A percentile compares a stretch with the other conserved stretches of the same genome.
Conservation (phyloP, 305 asterid genomes). For the Solanum hybrid region DNA sequence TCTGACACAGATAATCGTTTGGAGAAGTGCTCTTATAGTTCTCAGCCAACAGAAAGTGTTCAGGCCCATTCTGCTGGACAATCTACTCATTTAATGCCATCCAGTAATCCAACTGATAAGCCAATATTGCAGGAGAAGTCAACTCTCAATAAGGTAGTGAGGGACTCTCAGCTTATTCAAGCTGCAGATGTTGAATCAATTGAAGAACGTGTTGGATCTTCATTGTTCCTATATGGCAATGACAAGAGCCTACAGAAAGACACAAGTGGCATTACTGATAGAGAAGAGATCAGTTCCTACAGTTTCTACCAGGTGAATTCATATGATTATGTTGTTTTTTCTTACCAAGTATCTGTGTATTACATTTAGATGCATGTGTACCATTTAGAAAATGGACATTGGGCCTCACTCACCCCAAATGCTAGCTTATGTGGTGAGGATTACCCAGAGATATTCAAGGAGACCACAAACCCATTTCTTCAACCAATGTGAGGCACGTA, state of each 20-base stretch:
- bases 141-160: constrained; percentile 19
- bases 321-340: background rate
- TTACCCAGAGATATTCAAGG: background rate
- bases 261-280: constrained; percentile 26
- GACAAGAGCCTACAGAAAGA: constrained; percentile 16
- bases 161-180: constrained; percentile 26
- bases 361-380: background rate
- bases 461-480: background rate
- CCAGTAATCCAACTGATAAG: constrained; percentile 19
- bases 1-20: constrained; percentile 2
- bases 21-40: constrained; percentile 19
- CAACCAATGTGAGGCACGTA: background rate
- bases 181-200: constrained; percentile 26
- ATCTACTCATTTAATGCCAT: constrained; percentile 12
- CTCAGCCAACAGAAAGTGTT: constrained; percentile 25
- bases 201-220: constrained; percentile 31
- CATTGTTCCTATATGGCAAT: constrained; percentile 30
- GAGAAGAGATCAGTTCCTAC: constrained; percentile 44
- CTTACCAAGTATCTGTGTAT: background rate
- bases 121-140: constrained; percentile 22
- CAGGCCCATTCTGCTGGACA: constrained; percentile 7
- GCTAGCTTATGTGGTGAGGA: background rate
- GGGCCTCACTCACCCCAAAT: background rate
- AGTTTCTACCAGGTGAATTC: constrained; percentile 75
- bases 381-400: background rate